These are phyloP conservation scores for Acacia pycnantha DNA, from an alignment of 331 rosid species.

Conservation along the genomic window DNA sequence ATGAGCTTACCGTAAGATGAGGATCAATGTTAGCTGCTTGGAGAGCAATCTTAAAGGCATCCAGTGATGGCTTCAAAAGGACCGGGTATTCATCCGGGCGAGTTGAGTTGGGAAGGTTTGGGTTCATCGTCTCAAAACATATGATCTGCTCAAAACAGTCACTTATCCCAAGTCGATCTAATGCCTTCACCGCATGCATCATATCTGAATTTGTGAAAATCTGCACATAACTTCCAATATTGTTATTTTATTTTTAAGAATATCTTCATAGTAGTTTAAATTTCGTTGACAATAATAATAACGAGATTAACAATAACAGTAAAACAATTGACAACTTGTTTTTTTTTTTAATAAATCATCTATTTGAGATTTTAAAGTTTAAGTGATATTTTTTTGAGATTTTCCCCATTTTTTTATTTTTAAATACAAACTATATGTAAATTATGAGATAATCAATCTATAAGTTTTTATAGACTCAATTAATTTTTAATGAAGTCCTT, in stretches of 20 bases:
- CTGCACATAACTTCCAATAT: constrained; percentile 26
- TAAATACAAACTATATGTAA: too few relatives aligned
- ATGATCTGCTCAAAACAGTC: constrained; percentile 77
- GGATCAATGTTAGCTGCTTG: constrained; percentile 63
- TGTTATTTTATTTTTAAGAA: neutral
- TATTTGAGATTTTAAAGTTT: too few relatives aligned
- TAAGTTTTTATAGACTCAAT: too few relatives aligned
- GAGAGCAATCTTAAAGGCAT: constrained; percentile 63
- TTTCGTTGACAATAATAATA: too few relatives aligned
- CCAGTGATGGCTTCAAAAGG: constrained; percentile 71
- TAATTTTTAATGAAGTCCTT: too few relatives aligned
- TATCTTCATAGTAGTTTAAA: neutral
- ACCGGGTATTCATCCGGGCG: constrained; percentile 74
- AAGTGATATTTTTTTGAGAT: too few relatives aligned
- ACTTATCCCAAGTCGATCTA: constrained; percentile 60
- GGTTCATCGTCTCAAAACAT: constrained; percentile 88
- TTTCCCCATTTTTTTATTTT: too few relatives aligned
- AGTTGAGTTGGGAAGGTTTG: constrained; percentile 54
- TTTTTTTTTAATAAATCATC: too few relatives aligned
- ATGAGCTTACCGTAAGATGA: constrained; percentile 52
- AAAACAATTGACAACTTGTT: too few relatives aligned
- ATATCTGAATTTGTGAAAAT: constrained; percentile 83
- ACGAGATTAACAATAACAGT: too few relatives aligned
- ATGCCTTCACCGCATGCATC: constrained; percentile 59
- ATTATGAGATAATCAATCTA: too few relatives aligned